These are phyloP conservation scores for Salvia splendens DNA, from an alignment of 257 asterid genomes.

Conservation along the genomic window DNA sequence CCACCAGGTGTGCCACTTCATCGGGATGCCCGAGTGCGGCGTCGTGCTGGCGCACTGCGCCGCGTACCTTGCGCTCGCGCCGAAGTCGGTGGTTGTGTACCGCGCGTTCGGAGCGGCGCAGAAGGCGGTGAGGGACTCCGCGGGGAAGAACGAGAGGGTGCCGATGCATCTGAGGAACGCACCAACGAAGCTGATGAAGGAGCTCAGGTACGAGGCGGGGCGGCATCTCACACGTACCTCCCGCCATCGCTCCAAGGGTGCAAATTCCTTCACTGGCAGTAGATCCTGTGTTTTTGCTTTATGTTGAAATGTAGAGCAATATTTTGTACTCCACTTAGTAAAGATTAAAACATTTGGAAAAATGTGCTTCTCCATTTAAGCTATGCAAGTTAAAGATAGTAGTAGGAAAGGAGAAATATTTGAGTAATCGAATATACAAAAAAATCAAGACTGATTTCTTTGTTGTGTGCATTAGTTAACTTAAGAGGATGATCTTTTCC, in stretches of 20 bases:
- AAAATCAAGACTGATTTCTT: conserved; percentile 44
- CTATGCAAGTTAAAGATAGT: conserved; percentile 25
- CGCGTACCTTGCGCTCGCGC: conserved; percentile 75
- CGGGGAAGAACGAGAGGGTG: conserved; percentile 78
- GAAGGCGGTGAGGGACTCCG: conserved; percentile 69
- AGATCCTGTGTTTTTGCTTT: not conserved
- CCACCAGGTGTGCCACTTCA: conserved; percentile 77
- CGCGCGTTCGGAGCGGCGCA: conserved; percentile 60
- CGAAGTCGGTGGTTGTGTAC: conserved; percentile 69
- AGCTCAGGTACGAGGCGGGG: conserved; percentile 64
- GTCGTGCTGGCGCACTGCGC: conserved; percentile 75
- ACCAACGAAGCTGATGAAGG: conserved; percentile 87
- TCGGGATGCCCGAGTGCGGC: conserved; percentile 88
- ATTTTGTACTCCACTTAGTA: not conserved
- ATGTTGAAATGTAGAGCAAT: not conserved
- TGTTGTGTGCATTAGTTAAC: no score
- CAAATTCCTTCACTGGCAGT: conserved; percentile 71
- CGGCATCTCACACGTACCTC: conserved; percentile 53
- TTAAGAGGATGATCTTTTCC: no score
- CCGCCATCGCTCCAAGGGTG: conserved; percentile 70
- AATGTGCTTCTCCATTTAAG: conserved; percentile 15
- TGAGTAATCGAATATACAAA: conserved; percentile 35
- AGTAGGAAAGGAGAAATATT: conserved; percentile 36
- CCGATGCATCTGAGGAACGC: conserved; percentile 90
- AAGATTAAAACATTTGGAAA: not conserved